Evolutionary conservation across 2,329 filamentous ascomycete genomes (phyloP).

Genomic region (Metarhizium guizhouense): DNA sequence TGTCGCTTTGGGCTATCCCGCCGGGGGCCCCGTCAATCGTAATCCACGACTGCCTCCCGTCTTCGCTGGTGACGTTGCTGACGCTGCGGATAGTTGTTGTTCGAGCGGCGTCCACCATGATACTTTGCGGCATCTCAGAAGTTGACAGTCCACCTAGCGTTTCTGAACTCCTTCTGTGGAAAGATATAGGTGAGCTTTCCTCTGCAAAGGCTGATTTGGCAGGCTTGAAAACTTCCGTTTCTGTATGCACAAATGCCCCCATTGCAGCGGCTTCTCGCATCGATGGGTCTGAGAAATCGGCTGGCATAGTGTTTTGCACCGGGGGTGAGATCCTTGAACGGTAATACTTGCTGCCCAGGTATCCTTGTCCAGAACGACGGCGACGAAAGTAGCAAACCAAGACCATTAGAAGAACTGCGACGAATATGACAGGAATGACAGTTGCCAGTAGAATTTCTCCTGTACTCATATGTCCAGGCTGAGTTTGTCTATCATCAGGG

Average conservation of each 20-base stretch:
- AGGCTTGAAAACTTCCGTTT: conserved; percentile 11
- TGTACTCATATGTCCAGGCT: conserved; percentile 17
- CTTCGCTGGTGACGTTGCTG: conserved; percentile 14
- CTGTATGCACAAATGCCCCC: conserved; percentile 5
- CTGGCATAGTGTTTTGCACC: conserved; percentile 17
- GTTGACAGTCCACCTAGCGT: conserved; percentile 15
- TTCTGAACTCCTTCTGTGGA: conserved; percentile 16
- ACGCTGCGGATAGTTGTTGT: conserved; percentile 11
- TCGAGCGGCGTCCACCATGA: conserved; percentile 16
- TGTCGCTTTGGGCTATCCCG: conserved; percentile 15
- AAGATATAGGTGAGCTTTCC: conserved; percentile 14
- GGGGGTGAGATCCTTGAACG: conserved; percentile 25
- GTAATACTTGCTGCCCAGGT: conserved; percentile 17
- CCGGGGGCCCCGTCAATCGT: conserved; percentile 21
- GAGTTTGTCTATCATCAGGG: conserved; percentile 7
- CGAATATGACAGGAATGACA: conserved; percentile 32
- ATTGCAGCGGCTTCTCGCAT: conserved; percentile 15
- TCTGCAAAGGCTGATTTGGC: conserved; percentile 15
- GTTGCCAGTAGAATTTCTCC: conserved; percentile 32
- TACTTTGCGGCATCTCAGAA: conserved; percentile 15
- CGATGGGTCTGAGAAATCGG: conserved; percentile 16
- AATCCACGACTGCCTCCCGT: conserved; percentile 24
- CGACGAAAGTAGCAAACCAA: conserved; percentile 25
- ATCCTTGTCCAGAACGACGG: conserved; percentile 17
- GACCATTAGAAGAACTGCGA: conserved; percentile 23